phyloP scores from a whole-genome alignment of 192 early-diverging fungal genomes.

The Podila verticillata region DNA sequence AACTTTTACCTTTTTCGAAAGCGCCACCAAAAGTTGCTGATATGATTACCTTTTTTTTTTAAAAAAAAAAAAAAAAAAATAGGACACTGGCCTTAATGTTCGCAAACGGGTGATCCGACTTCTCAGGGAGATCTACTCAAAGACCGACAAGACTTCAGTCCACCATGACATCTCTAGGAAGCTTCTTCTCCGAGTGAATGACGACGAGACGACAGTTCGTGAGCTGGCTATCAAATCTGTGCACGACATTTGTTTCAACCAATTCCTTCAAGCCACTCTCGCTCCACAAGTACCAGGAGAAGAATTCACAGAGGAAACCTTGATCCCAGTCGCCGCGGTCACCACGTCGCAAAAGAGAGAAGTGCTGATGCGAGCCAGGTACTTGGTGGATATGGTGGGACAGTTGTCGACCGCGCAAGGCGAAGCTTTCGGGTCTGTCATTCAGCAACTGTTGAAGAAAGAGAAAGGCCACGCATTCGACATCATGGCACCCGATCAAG shows the following conservation, averaged over 20 bases:
- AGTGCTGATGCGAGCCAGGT: slow-evolving; percentile 12
- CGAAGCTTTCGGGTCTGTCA: slow-evolving; percentile 24
- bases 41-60: background rate
- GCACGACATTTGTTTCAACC: slow-evolving; percentile 27
- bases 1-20: background rate
- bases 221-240: slow-evolving; percentile 36
- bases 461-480: slow-evolving; percentile 13
- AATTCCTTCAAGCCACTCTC: slow-evolving; percentile 12
- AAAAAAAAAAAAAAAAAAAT: background rate
- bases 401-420: slow-evolving; percentile 11
- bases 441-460: slow-evolving; percentile 15
- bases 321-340: background rate
- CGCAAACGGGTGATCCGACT: slow-evolving; percentile 89
- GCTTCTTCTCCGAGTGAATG: slow-evolving; percentile 72
- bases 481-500: slow-evolving; percentile 1
- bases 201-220: slow-evolving; percentile 62
- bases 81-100: slow-evolving; percentile 90
- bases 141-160: slow-evolving; percentile 55
- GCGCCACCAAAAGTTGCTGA: too few relatives aligned
- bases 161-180: slow-evolving; percentile 76
- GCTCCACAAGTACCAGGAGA: background rate
- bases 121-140: slow-evolving; percentile 75
- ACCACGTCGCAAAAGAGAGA: slow-evolving; percentile 29
- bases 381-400: slow-evolving; percentile 28
- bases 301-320: background rate